phyloP scores from a whole-genome alignment of 352 stramenopile genomes.

The Globisporangium splendens region DNA sequence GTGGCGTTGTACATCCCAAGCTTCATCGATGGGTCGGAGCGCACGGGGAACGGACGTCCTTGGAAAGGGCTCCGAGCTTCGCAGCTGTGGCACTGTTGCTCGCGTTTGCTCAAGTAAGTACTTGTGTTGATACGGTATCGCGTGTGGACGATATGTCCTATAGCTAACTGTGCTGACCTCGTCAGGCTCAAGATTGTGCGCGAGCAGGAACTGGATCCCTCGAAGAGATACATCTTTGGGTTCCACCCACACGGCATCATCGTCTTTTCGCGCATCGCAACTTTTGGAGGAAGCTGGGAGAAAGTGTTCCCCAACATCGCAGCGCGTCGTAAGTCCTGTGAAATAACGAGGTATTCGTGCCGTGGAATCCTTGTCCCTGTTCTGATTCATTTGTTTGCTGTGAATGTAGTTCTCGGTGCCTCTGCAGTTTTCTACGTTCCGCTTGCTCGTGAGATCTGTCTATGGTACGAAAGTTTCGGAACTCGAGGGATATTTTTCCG shows the following conservation, averaged over 20 bases:
- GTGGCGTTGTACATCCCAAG: conserved; percentile 48
- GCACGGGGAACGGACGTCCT: too few relatives aligned
- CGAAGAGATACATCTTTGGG: conserved; percentile 73
- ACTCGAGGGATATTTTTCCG: background rate
- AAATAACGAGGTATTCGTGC: too few relatives aligned
- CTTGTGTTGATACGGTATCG: background rate
- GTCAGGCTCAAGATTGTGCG: conserved; percentile 55
- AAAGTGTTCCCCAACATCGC: conserved; percentile 57
- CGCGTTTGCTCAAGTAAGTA: conserved; percentile 42
- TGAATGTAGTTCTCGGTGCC: conserved; percentile 38
- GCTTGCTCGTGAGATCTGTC: conserved; percentile 55
- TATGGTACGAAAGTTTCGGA: conserved; percentile 33
- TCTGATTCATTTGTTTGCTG: conserved; percentile 5
- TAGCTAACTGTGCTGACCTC: conserved; percentile 1
- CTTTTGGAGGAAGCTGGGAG: conserved; percentile 67
- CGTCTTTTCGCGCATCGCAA: conserved; percentile 64
- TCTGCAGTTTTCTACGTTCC: conserved; percentile 75
- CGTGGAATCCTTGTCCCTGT: too few relatives aligned
- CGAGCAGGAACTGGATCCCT: conserved; percentile 53
- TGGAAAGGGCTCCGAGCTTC: too few relatives aligned
- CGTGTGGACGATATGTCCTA: background rate
- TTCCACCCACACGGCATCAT: conserved; percentile 79
- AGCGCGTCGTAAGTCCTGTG: conserved; percentile 33
- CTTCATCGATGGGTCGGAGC: too few relatives aligned
- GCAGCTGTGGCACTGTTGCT: conserved; percentile 5